Conservation (phyloP, 2,329 filamentous ascomycete genomes). For the Polytolypa hystricis region DNA sequence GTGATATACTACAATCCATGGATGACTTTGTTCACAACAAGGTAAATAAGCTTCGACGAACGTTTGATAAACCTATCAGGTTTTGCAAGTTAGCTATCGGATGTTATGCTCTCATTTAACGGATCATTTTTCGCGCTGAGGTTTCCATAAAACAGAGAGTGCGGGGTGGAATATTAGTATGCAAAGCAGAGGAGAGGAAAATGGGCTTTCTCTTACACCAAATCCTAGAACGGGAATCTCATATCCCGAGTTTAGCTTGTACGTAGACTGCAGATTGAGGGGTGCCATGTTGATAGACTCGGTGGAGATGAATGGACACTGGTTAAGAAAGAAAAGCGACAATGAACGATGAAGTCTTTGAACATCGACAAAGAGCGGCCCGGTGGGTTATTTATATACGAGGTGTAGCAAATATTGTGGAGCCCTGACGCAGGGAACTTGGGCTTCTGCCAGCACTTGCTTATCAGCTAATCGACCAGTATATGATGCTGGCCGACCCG, state of each 20-base stretch:
- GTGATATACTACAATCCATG: not conserved
- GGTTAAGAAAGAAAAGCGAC: not conserved
- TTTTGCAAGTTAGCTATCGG: conserved; percentile 8
- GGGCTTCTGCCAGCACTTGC: no score
- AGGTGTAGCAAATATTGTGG: not conserved
- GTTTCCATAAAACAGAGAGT: no score
- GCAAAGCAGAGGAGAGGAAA: no score
- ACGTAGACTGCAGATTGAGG: conserved; percentile 24
- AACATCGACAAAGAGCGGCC: not conserved
- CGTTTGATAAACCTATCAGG: conserved; percentile 30
- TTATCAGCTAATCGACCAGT: not conserved
- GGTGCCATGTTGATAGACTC: conserved; percentile 15
- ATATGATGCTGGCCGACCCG: no score
- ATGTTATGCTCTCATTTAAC: no score
- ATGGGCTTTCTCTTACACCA: conserved; percentile 23
- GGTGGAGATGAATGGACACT: not conserved
- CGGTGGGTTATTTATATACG: not conserved
- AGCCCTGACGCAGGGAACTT: no score
- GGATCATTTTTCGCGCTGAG: no score
- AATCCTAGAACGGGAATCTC: conserved; percentile 48
- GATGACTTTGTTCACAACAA: no score
- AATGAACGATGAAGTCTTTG: not conserved
- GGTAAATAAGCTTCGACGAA: no score
- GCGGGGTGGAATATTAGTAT: no score
- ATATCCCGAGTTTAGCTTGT: conserved; percentile 47